Base-by-base conservation (phyloP, 257 asterid species). In the Nicotiana tabacum region DNA sequence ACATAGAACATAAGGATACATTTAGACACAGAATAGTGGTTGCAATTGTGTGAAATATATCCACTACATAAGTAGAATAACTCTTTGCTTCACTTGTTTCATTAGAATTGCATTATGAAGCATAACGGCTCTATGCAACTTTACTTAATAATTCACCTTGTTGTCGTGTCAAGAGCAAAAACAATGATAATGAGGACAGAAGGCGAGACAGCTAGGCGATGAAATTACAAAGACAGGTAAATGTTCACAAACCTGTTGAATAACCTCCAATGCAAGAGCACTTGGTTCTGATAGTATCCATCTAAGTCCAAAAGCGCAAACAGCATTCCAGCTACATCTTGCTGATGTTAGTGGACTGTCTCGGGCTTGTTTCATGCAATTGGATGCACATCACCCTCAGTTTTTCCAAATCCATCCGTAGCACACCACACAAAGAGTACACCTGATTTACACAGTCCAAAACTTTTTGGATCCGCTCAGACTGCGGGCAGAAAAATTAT, bases 401-500 rank as follows among this genome's bases (percentile, higher is more conserved):
- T 82, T 82, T 43, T 55, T 27, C 46, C 70, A 46, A 82, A 82
- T 72, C 53, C 48, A 82, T 3, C 29, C 84, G 64, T 9, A 82
- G 84, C 17, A 72, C 68, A 58, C 60, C 69, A 46, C 81, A 82
- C 35, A 70, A 74, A 13, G 84, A 15, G 62, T 82, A 67, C 33
- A 82, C 69, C 53, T 21, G 30, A 29, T 29, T 29, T 9, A 82
- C 81, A 46, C 66, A 46, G 9, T 72, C 84, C 29, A 82, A 16
- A 74, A 82, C 84, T n/a, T 82, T 74, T 78, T 82, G 69, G 58
- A 72, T 39, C 32, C 84, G 84, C 77, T 82, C 84, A 1, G 81
- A 56, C 84, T 82, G 81, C 60, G 35, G 48, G 51, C n/a, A 58
- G 8, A 30, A 60, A 21, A 18, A 12, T 17, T 12, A 61, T 16